Evolutionary conservation across 1,284 basidiomycete genomes (phyloP).

Genomic region (Ceratobasidium sp.): DNA sequence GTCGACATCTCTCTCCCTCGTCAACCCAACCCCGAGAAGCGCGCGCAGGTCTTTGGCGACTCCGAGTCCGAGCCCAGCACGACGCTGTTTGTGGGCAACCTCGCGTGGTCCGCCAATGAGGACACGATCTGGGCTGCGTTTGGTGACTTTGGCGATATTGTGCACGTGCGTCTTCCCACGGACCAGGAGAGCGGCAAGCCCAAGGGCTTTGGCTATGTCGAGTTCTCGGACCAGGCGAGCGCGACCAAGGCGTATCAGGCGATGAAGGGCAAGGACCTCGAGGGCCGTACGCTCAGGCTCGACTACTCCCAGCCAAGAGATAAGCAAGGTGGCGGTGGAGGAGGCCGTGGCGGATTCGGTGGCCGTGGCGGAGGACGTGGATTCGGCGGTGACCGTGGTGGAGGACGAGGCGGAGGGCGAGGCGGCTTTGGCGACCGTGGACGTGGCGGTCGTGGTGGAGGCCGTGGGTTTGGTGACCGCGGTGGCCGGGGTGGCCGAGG

Average conservation of each 20-base stretch:
- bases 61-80: slow-evolving; percentile 73
- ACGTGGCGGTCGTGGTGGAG: slow-evolving; percentile 61
- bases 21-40: slow-evolving; percentile 70
- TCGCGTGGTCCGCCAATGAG: slow-evolving; percentile 84
- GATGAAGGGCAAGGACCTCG: slow-evolving; percentile 80
- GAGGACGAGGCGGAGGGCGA: slow-evolving; percentile 46
- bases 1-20: slow-evolving; percentile 81
- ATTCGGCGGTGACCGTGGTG: slow-evolving; percentile 48
- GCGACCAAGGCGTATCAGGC: slow-evolving; percentile 85
- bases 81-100: slow-evolving; percentile 91
- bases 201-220: slow-evolving; percentile 98
- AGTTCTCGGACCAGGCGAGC: slow-evolving; percentile 83
- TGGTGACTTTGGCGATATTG: slow-evolving; percentile 88
- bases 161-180: slow-evolving; percentile 90
- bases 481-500: slow-evolving; percentile 53
- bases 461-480: slow-evolving; percentile 57
- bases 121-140: slow-evolving; percentile 93
- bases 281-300: slow-evolving; percentile 82
- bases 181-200: slow-evolving; percentile 90
- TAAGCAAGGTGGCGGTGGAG: slow-evolving; percentile 64
- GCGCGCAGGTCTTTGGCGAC: slow-evolving; percentile 83
- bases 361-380: slow-evolving; percentile 54
- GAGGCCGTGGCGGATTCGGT: slow-evolving; percentile 51
- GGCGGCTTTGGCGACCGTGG: slow-evolving; percentile 53
- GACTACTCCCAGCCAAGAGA: slow-evolving; percentile 93